These are phyloP conservation scores for Ceratocystiopsis brevicomis DNA, from an alignment of 2,329 filamentous ascomycete species.

Conservation along the genomic window DNA sequence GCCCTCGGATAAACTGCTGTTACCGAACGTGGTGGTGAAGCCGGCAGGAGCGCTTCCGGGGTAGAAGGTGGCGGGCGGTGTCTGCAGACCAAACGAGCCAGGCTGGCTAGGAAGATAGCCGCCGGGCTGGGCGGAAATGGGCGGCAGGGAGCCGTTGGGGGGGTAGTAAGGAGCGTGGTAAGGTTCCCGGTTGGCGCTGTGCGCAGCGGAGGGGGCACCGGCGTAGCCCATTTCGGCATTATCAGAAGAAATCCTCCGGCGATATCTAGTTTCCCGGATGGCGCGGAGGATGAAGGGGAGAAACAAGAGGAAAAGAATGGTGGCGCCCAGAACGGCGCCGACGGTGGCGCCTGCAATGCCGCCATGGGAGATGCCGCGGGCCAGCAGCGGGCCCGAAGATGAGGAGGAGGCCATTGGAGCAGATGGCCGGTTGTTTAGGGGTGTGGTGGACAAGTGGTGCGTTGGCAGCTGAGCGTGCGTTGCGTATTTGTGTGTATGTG, in stretches of 20 bases:
- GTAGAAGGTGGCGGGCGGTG: background rate
- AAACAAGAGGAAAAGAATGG: constrained; percentile 15
- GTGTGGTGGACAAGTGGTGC: background rate
- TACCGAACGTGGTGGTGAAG: background rate
- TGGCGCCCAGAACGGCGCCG: constrained; percentile 14
- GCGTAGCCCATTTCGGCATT: constrained; percentile 14
- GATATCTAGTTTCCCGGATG: constrained; percentile 9
- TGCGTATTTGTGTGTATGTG: too few relatives aligned
- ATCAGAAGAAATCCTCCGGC: constrained; percentile 9
- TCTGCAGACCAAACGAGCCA: background rate
- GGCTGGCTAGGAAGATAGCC: background rate
- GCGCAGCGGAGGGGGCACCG: constrained; percentile 1
- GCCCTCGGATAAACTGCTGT: constrained; percentile 6
- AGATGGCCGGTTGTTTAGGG: too few relatives aligned
- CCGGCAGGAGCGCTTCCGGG: background rate
- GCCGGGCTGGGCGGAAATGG: background rate
- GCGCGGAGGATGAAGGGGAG: constrained; percentile 17
- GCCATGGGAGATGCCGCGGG: constrained; percentile 13
- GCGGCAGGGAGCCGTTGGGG: too few relatives aligned
- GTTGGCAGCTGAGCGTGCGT: too few relatives aligned
- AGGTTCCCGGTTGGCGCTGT: background rate
- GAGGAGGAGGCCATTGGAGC: constrained; percentile 5
- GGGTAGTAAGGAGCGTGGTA: background rate
- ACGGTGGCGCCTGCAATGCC: constrained; percentile 18
- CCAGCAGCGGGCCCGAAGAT: constrained; percentile 1